Conservation (phyloP, 345 rosid species). For the Chamaenerion angustifolium region DNA sequence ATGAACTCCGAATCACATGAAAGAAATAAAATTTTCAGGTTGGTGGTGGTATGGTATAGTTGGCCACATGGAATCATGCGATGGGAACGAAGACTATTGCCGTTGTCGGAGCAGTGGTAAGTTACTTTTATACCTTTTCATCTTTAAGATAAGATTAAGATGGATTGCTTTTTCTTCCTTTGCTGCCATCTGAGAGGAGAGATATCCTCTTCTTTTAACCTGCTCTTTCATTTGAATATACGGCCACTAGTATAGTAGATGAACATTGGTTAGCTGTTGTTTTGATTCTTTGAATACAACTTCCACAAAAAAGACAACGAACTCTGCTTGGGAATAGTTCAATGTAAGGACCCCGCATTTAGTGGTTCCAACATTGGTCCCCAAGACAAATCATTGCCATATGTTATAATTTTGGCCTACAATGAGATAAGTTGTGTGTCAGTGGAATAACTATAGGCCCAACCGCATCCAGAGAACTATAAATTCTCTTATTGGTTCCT, state of each 20-base stretch:
- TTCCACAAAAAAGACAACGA: neutral
- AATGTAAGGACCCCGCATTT: neutral
- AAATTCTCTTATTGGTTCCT: slow-evolving; percentile 13
- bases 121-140: slow-evolving; percentile 2
- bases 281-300: neutral
- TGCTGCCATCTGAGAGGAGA: neutral
- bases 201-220: too few relatives aligned
- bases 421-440: slow-evolving; percentile 44
- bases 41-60: slow-evolving; percentile 99
- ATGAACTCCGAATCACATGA: slow-evolving; percentile 4
- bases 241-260: too few relatives aligned
- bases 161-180: neutral
- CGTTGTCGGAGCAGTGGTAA: slow-evolving; percentile 50
- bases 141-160: neutral
- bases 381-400: slow-evolving; percentile 31
- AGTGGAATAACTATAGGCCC: slow-evolving; percentile 38
- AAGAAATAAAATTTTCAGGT: slow-evolving; percentile 28
- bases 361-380: slow-evolving; percentile 33
- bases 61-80: slow-evolving; percentile 82
- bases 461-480: slow-evolving; percentile 24
- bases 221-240: too few relatives aligned
- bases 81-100: slow-evolving; percentile 52
- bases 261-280: neutral
- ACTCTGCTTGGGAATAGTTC: slow-evolving; percentile 1
- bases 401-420: slow-evolving; percentile 51